Percentiles rank a stretch among this genome's conserved stretches.
These are phyloP conservation scores for Trichoderma erinaceum DNA, from an alignment of 495 filamentous ascomycete genomes.

Conservation along the genomic window DNA sequence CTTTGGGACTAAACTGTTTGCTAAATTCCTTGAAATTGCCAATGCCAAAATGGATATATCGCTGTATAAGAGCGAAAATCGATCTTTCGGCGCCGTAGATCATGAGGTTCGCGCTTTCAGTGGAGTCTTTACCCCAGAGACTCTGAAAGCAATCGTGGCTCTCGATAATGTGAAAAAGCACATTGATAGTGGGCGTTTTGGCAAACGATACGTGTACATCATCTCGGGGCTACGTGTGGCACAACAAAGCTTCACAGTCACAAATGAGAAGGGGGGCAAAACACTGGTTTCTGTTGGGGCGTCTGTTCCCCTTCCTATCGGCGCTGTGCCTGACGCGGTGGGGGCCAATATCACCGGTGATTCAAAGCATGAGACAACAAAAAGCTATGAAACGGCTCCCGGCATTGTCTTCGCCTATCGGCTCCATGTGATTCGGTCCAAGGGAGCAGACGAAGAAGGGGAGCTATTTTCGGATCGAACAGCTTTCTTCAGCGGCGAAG, in stretches of 20 bases:
- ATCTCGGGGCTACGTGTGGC: constrained; percentile 18
- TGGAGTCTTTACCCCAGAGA: not conserved
- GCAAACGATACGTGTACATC: constrained; percentile 16
- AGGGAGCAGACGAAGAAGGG: not conserved
- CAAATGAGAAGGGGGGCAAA: not conserved
- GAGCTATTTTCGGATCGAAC: not conserved
- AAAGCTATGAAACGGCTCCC: constrained; percentile 17
- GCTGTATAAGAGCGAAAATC: not conserved
- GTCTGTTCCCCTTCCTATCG: not conserved
- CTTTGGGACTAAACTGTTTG: no score
- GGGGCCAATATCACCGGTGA: not conserved
- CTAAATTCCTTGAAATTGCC: no score
- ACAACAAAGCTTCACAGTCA: constrained; percentile 8
- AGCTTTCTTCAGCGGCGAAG: not conserved
- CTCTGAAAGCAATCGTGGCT: constrained; percentile 4
- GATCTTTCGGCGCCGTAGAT: constrained; percentile 5
- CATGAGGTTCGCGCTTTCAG: constrained; percentile 12
- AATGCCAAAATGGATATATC: no score
- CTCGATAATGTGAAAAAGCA: constrained; percentile 3
- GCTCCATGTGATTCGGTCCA: constrained; percentile 16
- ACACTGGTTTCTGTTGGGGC: not conserved
- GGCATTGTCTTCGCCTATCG: constrained; percentile 20
- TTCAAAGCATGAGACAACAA: not conserved
- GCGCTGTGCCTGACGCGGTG: not conserved
- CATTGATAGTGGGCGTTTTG: constrained; percentile 15